These are phyloP conservation scores for Crucibulum cyathiforme DNA, from an alignment of 1,284 basidiomycete species.

Conservation along the genomic window DNA sequence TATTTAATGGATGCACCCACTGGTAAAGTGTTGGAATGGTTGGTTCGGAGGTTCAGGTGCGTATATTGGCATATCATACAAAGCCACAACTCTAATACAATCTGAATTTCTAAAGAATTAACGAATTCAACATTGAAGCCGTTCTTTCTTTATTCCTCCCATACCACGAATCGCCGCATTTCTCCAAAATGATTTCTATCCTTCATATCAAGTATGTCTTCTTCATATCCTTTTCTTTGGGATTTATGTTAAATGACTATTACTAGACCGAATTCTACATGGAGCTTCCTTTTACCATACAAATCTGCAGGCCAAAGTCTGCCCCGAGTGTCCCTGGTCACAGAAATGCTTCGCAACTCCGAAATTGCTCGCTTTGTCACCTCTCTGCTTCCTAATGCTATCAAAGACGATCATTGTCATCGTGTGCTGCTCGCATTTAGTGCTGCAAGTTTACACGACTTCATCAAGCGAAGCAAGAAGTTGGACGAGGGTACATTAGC, in stretches of 20 bases:
- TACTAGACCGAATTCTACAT: constrained; percentile 53
- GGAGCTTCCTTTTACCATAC: constrained; percentile 77
- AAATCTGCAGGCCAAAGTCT: constrained; percentile 77
- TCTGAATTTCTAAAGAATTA: constrained; percentile 61
- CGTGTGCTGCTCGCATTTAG: constrained; percentile 87
- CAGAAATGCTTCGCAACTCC: constrained; percentile 74
- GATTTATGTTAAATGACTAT: constrained; percentile 4
- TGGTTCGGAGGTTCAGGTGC: constrained; percentile 91
- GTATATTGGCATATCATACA: constrained; percentile 21
- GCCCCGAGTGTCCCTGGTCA: constrained; percentile 71
- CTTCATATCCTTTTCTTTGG: not conserved
- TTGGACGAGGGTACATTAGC: constrained; percentile 71
- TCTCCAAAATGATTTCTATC: constrained; percentile 92
- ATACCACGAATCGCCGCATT: constrained; percentile 95
- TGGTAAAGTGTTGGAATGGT: constrained; percentile 94
- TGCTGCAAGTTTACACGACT: constrained; percentile 81
- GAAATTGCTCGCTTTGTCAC: constrained; percentile 79
- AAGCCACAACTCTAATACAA: not conserved
- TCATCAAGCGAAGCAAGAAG: constrained; percentile 62
- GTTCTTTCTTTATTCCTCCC: constrained; percentile 88
- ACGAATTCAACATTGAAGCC: constrained; percentile 92
- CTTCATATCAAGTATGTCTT: constrained; percentile 72
- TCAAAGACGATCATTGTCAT: constrained; percentile 64
- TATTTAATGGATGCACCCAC: constrained; percentile 85
- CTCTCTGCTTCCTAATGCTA: constrained; percentile 64